Evolutionary conservation across 768 basidiomycete genomes (phyloP).

Genomic region (Suillus discolor): DNA sequence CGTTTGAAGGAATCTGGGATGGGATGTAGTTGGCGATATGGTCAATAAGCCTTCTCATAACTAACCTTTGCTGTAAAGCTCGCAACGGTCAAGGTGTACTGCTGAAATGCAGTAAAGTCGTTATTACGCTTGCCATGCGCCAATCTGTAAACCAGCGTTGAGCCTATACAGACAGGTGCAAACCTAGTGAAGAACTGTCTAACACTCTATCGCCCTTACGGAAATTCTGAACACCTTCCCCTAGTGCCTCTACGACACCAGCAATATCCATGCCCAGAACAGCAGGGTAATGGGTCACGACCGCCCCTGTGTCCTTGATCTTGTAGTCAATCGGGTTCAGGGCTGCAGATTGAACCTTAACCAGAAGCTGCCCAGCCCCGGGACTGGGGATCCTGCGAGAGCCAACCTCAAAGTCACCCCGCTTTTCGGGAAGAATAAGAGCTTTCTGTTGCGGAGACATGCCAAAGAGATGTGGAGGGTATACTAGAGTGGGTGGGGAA

Average conservation of each 20-base stretch:
- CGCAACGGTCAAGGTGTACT: conserved; percentile 37
- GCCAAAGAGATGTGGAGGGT: not conserved
- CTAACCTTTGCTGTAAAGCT: conserved; percentile 41
- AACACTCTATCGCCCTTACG: conserved; percentile 46
- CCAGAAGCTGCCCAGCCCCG: conserved; percentile 41
- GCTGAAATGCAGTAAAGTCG: conserved; percentile 40
- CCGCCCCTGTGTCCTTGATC: conserved; percentile 33
- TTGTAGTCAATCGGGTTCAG: conserved; percentile 53
- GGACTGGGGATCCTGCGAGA: conserved; percentile 34
- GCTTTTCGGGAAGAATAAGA: conserved; percentile 26
- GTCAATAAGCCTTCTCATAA: not conserved
- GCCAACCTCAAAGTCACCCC: conserved; percentile 33
- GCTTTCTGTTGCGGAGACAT: conserved; percentile 35
- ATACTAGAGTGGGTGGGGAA: not conserved
- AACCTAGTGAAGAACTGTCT: conserved; percentile 9
- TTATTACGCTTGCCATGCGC: conserved; percentile 30
- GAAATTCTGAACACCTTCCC: conserved; percentile 37
- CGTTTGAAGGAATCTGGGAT: conserved; percentile 43
- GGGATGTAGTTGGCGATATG: not conserved
- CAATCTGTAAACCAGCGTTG: conserved; percentile 28
- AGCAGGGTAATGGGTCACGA: conserved; percentile 38
- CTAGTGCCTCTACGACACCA: conserved; percentile 43
- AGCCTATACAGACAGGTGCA: conserved; percentile 17
- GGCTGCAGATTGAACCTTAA: conserved; percentile 40
- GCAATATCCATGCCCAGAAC: conserved; percentile 39